phyloP scores from a whole-genome alignment of 225 moss, liverwort and hornwort genomes.

The Marchantia polymorpha region DNA sequence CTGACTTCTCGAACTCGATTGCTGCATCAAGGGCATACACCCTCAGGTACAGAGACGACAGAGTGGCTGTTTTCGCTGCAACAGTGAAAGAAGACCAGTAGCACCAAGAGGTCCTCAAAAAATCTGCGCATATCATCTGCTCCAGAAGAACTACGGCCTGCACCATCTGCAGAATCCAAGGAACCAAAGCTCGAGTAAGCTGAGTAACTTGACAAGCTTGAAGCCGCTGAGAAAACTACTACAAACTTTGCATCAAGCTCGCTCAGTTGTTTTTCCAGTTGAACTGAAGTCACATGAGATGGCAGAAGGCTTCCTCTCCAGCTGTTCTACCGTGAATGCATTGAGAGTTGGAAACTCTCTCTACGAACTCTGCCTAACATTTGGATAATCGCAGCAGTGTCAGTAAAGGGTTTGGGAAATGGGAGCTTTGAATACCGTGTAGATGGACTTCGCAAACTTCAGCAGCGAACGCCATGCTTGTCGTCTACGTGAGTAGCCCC shows the following conservation, averaged over 20 bases:
- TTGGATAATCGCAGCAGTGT: neutral
- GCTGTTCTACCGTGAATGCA: neutral
- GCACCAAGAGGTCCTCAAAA: constrained; percentile 79
- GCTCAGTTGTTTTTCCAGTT: neutral
- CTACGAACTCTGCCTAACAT: neutral
- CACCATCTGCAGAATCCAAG: constrained; percentile 61
- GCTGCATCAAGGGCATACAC: constrained; percentile 81
- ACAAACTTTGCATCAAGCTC: neutral
- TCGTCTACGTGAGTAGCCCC: constrained; percentile 56
- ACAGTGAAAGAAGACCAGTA: constrained; percentile 93
- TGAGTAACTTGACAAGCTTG: neutral
- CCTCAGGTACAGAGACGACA: constrained; percentile 73
- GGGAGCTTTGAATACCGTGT: constrained; percentile 53
- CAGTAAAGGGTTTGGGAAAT: neutral
- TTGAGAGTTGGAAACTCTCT: neutral
- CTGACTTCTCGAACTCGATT: constrained; percentile 42
- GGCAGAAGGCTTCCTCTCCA: neutral
- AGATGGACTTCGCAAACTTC: constrained; percentile 78
- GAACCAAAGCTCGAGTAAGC: neutral
- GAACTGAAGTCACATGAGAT: neutral
- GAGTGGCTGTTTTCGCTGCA: constrained; percentile 79
- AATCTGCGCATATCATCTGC: constrained; percentile 90
- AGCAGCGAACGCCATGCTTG: constrained; percentile 90
- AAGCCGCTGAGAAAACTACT: neutral
- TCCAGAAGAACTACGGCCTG: constrained; percentile 77